Evolutionary conservation across 176 grass and related monocot genomes (phyloP), one percentile per base, ranked within the genome.

Genomic region (Pontederia paniculata): DNA sequence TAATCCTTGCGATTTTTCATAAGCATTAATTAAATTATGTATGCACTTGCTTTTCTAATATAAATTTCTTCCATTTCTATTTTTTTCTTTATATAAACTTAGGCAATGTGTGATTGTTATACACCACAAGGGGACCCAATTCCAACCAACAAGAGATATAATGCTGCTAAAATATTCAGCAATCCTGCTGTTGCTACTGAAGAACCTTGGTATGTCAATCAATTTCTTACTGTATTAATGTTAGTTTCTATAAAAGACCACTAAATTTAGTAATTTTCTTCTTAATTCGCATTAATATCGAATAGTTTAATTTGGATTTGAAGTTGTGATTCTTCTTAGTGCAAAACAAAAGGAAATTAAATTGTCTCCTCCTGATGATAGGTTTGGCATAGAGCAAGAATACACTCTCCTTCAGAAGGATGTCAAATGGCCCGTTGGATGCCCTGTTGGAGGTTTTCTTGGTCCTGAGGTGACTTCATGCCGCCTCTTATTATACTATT

Each of bases 61-160:
- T n/a, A n/a, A n/a, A n/a, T n/a, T n/a, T n/a, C n/a, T n/a, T n/a
- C n/a, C n/a, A n/a, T n/a, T n/a, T n/a, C 20, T 16, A 10, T 1
- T 44, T 55, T 16, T 42, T 54, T 13, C 11, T 10, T 21, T 54
- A n/a, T 54, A 10, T 19, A 19, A 22, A 21, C 69, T 17, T 50
- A 95, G 90, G 90, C 89, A 21, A 95, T 95, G 82, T 95, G 90
- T 28, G 85, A 95, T 78, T 95, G 90, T 66, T 89, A 89, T 56
- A 95, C 90, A 42, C 90, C 90, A 19, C 82, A 86, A 76, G 90
- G 85, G 2, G 79, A 49, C 42, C 76, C 85, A 43, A 83, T 95
- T 55, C 81, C 81, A 16, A 89, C 73, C 17, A 95, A 95, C 85
- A 95, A 95, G 73, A 83, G 90, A 65, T 4, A 62, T 70, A 83